These are phyloP conservation scores for Rhizophagus prolifer DNA, from an alignment of 192 early-diverging fungal genomes.

Conservation along the genomic window DNA sequence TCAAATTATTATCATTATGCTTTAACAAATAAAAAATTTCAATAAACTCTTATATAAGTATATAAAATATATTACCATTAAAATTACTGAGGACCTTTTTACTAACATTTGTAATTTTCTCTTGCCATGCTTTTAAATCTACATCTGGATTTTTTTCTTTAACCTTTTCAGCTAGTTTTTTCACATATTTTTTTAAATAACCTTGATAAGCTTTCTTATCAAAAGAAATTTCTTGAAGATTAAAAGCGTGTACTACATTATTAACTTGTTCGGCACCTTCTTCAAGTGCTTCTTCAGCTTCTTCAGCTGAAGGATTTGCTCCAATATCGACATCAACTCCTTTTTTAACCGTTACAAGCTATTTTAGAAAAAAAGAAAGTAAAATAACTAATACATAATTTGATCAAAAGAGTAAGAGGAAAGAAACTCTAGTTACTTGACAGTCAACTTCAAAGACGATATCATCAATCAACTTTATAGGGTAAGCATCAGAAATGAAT, in stretches of 20 bases:
- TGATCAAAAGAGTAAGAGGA: background rate
- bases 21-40: too few species aligned
- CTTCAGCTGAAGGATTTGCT: conserved; percentile 92
- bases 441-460: conserved; percentile 78
- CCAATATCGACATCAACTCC: conserved; percentile 83
- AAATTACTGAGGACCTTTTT: conserved; percentile 81
- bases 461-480: conserved; percentile 63
- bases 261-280: conserved; percentile 66
- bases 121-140: conserved; percentile 61
- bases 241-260: conserved; percentile 83
- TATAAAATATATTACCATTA: conserved; percentile 43
- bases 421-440: conserved; percentile 42
- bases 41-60: too few species aligned
- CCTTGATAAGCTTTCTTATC: conserved; percentile 90
- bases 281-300: conserved; percentile 64
- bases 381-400: background rate
- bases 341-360: conserved; percentile 62
- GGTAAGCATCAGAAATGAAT: conserved; percentile 87
- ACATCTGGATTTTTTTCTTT: conserved; percentile 59
- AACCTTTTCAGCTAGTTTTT: conserved; percentile 70
- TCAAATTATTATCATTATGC: background rate
- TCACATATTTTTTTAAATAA: conserved; percentile 96
- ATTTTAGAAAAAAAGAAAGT: background rate
- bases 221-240: conserved; percentile 72
- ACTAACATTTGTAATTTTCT: conserved; percentile 57